Evolutionary conservation across 169 alveolate species (phyloP).

Genomic region (Plasmodium vinckei): DNA sequence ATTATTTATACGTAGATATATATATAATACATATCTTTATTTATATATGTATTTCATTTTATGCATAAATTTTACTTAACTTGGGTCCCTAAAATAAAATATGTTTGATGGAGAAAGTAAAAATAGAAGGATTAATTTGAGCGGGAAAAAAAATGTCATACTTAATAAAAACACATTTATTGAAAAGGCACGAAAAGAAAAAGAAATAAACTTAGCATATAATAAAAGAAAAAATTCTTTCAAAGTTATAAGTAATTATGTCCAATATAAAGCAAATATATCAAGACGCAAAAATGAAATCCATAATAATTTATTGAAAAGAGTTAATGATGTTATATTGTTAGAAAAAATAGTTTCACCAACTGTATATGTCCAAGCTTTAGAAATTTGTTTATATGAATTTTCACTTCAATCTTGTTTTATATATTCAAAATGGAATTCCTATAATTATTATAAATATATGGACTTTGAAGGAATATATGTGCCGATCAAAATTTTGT

Average conservation of each 20-base stretch:
- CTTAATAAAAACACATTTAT: conserved; percentile 51
- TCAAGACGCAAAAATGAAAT: conserved; percentile 48
- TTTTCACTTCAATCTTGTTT: conserved; percentile 44
- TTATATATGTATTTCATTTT: no score
- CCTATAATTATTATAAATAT: conserved; percentile 37
- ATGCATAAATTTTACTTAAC: no score
- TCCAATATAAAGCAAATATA: conserved; percentile 37
- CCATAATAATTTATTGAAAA: conserved; percentile 9
- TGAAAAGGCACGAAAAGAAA: conserved; percentile 65
- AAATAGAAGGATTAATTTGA: conserved; percentile 56
- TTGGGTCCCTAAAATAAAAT: background rate
- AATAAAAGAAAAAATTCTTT: conserved; percentile 44
- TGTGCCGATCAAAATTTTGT: conserved; percentile 24
- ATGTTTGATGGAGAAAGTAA: conserved; percentile 74
- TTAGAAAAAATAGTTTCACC: conserved; percentile 53
- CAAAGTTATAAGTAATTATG: conserved; percentile 19
- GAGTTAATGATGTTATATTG: conserved; percentile 33
- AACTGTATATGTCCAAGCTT: conserved; percentile 33
- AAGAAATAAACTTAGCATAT: conserved; percentile 26
- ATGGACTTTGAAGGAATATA: conserved; percentile 33
- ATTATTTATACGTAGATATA: no score
- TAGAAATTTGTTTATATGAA: conserved; percentile 37
- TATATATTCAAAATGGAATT: conserved; percentile 29
- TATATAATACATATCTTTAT: no score
- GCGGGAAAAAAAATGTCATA: conserved; percentile 68